Percentiles rank a stretch among this genome's conserved stretches.
Conservation (phyloP, 2,329 filamentous ascomycete genomes). For the Stachybotrys echinatus region DNA sequence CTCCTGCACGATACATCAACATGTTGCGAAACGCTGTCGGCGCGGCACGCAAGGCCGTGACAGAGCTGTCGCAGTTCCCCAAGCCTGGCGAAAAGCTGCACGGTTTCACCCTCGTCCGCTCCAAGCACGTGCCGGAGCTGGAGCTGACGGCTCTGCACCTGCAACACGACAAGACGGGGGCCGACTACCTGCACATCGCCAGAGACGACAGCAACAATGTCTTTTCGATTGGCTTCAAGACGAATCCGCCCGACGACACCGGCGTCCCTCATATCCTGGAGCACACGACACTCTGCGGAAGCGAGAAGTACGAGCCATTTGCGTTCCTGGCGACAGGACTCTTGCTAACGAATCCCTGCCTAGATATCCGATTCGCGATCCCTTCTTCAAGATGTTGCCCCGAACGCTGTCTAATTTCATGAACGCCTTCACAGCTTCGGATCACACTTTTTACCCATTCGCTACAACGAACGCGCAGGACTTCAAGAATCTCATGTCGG, state of each 20-base stretch:
- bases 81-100: slow-evolving; percentile 80
- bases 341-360: slow-evolving; percentile 19
- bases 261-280: slow-evolving; percentile 96
- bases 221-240: slow-evolving; percentile 99
- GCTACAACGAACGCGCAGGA: slow-evolving; percentile 94
- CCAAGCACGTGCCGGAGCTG: slow-evolving; percentile 90
- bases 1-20: slow-evolving; percentile 7
- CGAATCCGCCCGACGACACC: slow-evolving; percentile 93
- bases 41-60: slow-evolving; percentile 58
- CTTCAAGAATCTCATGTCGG: slow-evolving; percentile 91
- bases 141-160: slow-evolving; percentile 88
- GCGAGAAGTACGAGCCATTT: slow-evolving; percentile 63
- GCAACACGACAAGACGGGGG: slow-evolving; percentile 90
- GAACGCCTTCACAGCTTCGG: slow-evolving; percentile 96
- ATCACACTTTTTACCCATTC: slow-evolving; percentile 97
- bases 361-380: slow-evolving; percentile 94
- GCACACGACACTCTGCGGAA: slow-evolving; percentile 94
- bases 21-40: slow-evolving; percentile 51
- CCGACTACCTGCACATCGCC: slow-evolving; percentile 92
- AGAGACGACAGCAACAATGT: slow-evolving; percentile 98
- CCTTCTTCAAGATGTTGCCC: slow-evolving; percentile 99
- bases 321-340: slow-evolving; percentile 1
- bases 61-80: slow-evolving; percentile 70
- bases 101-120: slow-evolving; percentile 84
- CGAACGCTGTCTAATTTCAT: slow-evolving; percentile 99